These are phyloP conservation scores for Xylariaceae sp. DNA, from an alignment of 2,329 filamentous ascomycete genomes.

Conservation along the genomic window DNA sequence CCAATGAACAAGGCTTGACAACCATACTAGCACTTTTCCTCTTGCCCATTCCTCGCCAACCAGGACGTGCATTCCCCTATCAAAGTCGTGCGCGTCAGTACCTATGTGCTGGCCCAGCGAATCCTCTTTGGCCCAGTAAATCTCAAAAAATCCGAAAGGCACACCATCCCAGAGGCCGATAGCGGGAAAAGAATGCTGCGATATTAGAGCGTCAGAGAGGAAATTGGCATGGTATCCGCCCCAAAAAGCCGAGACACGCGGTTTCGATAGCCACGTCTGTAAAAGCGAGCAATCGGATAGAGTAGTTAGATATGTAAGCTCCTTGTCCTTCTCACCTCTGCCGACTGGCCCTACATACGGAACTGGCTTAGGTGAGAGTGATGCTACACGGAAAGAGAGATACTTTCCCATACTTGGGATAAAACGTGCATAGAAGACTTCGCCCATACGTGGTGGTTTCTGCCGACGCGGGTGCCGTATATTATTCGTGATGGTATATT, in stretches of 20 bases:
- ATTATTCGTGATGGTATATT: slow-evolving; percentile 79
- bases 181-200: slow-evolving; percentile 81
- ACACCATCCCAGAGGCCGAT: slow-evolving; percentile 94
- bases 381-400: slow-evolving; percentile 86
- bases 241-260: slow-evolving; percentile 87
- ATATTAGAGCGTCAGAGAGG: slow-evolving; percentile 67
- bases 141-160: slow-evolving; percentile 95
- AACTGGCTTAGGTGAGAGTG: slow-evolving; percentile 67
- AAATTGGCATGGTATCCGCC: slow-evolving; percentile 71
- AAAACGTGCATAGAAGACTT: slow-evolving; percentile 89
- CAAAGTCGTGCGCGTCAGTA: slow-evolving; percentile 74
- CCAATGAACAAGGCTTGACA: slow-evolving; percentile 87
- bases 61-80: slow-evolving; percentile 85
- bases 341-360: slow-evolving; percentile 67
- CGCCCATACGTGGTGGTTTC: slow-evolving; percentile 87
- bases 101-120: slow-evolving; percentile 72
- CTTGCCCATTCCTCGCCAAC: slow-evolving; percentile 92
- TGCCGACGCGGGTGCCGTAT: slow-evolving; percentile 85
- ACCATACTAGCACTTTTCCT: slow-evolving; percentile 81
- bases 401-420: slow-evolving; percentile 83
- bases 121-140: slow-evolving; percentile 99
- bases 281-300: slow-evolving; percentile 66
- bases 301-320: slow-evolving; percentile 48
- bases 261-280: slow-evolving; percentile 86
- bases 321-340: slow-evolving; percentile 43